Evolutionary conservation across 192 early-diverging fungal species (phyloP), one percentile per base, ranked within the genome.

Genomic region (Umbelopsis vinacea): DNA sequence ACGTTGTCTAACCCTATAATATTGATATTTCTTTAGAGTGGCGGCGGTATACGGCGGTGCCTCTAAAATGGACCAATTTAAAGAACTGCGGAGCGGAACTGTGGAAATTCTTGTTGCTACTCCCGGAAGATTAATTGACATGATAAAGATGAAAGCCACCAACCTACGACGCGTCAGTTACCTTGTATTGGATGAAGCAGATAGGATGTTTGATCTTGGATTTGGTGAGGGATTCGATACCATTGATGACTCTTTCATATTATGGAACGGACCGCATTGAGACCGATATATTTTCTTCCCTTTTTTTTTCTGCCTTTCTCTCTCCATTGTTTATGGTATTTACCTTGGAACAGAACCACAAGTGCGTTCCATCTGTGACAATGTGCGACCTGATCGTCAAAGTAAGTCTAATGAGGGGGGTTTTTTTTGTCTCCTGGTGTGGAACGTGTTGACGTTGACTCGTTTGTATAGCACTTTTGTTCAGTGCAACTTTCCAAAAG

Each of bases 121-220:
- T 0, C 94, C 94, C 2, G 94, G 94, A 33, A 82, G 94, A 45
- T 78, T 96, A 55, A 95, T 96, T 78, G 94, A 96, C 69, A 85
- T 96, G 82, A 82, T 96, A 47, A 92, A 92, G 74, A 94, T 94
- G 84, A 95, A 94, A 71, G 94, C 93, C 6, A 92, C 92, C 8
- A 92, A 91, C 69, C 86, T 96, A 17, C 79, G 81, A 47, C 82
- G 93, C 21, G 93, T 97, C 0, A 87, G 87, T 23, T 99, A 89
- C 69, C 77, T 98, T 57, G 96, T 98, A 2, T 86, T 98, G 38
- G 97, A 99, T 75, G 97, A 98, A 82, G 96, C 96, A 12, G 97
- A 99, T 79, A 90, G 97, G 33, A 96, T 97, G 90, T 89, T 99
- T 77, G 96, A 99, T 74, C 86, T 93, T 66, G 96, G 95, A 22